Percentiles rank a stretch among this genome's conserved stretches.
phyloP scores from a whole-genome alignment of 1,284 basidiomycete species.

The Puccinia hordei region DNA sequence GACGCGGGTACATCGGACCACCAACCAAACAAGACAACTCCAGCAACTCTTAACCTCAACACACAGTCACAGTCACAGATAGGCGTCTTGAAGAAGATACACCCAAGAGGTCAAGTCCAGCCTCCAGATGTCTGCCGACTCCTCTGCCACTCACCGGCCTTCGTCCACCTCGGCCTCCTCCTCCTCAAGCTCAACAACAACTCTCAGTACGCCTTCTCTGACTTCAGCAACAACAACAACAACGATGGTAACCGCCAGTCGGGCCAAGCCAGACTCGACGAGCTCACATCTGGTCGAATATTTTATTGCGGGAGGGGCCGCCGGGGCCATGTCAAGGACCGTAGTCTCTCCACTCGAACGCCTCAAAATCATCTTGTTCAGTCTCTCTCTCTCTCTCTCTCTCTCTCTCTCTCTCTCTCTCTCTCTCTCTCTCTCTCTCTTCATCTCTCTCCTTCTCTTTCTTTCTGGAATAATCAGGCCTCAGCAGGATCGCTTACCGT shows the following conservation, averaged over 20 bases:
- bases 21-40: too few species aligned
- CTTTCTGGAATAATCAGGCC: background rate
- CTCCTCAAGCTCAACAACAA: background rate
- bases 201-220: background rate
- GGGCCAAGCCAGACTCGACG: background rate
- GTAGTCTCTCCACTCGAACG: constrained; percentile 88
- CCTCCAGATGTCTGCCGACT: background rate
- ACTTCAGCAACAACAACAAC: background rate
- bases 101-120: background rate
- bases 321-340: constrained; percentile 71
- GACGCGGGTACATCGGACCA: too few species aligned
- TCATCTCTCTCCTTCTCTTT: background rate
- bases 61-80: too few species aligned
- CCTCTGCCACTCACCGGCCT: background rate
- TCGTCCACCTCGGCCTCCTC: background rate
- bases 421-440: background rate
- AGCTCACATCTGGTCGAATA: constrained; percentile 66
- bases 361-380: constrained; percentile 89
- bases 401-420: constrained; percentile 52
- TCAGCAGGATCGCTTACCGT: too few species aligned
- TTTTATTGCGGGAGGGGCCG: constrained; percentile 71
- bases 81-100: too few species aligned
- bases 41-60: too few species aligned
- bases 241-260: background rate
- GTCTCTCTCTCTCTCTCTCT: constrained; percentile 56